phyloP scores from a whole-genome alignment of 2,329 filamentous ascomycete species.

The Trichoderma sp. region DNA sequence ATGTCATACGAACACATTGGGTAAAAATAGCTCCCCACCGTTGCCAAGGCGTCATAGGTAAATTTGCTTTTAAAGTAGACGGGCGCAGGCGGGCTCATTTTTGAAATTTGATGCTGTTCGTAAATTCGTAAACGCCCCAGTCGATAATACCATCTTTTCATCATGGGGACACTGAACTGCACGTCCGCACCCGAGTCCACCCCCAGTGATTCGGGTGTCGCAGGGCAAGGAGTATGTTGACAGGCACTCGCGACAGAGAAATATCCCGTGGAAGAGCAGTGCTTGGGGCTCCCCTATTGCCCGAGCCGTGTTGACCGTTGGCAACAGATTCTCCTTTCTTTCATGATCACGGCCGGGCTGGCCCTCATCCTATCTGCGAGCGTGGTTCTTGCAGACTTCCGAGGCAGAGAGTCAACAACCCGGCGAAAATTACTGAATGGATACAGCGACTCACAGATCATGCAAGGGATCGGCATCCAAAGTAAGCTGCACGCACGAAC shows the following conservation, averaged over 20 bases:
- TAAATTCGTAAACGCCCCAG: not conserved
- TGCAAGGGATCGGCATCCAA: constrained; percentile 68
- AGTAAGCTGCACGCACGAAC: constrained; percentile 28
- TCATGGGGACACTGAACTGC: constrained; percentile 30
- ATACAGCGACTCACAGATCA: constrained; percentile 66
- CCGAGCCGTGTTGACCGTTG: not conserved
- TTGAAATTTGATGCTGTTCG: constrained; percentile 6
- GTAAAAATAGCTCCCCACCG: constrained; percentile 1
- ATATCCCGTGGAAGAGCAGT: not conserved
- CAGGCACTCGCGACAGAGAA: not conserved
- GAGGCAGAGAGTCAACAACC: constrained; percentile 49
- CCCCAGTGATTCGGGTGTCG: constrained; percentile 55
- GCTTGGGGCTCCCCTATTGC: not conserved
- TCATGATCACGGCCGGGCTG: constrained; percentile 61
- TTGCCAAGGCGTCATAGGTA: constrained; percentile 2
- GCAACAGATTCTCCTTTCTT: constrained; percentile 58
- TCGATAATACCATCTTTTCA: not conserved
- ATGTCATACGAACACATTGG: constrained; percentile 1
- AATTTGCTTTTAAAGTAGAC: constrained; percentile 14
- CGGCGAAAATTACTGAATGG: constrained; percentile 62
- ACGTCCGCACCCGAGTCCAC: constrained; percentile 42
- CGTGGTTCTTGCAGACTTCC: constrained; percentile 55
- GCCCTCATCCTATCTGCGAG: constrained; percentile 53
- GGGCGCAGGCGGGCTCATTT: not conserved
- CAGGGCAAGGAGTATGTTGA: constrained; percentile 51